Evolutionary conservation across 177 flowering plant species (phyloP).

Genomic region (Tripterygium wilfordii): DNA sequence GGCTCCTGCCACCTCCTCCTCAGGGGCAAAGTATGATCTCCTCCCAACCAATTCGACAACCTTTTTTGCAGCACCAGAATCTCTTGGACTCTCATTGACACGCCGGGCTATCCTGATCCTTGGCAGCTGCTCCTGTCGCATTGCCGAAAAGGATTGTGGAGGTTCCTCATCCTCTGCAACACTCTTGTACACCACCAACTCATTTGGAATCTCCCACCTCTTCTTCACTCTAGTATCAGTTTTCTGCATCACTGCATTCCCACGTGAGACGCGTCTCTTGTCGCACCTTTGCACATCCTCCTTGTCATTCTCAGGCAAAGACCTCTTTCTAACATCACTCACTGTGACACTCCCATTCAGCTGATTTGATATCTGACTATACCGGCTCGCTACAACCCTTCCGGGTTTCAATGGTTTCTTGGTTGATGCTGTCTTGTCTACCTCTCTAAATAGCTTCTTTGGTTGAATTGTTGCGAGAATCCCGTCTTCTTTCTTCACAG

Average conservation of each 20-base stretch:
- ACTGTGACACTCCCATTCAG: constrained; percentile 11
- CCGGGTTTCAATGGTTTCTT: constrained; percentile 53
- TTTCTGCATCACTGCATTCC: constrained; percentile 4
- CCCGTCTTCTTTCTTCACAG: constrained; percentile 43
- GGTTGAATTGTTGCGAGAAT: constrained; percentile 50
- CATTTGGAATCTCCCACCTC: constrained; percentile 58
- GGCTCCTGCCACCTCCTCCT: constrained; percentile 21
- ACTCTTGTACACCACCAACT: constrained; percentile 19
- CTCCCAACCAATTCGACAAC: constrained; percentile 64
- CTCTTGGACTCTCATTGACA: constrained; percentile 50
- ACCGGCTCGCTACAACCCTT: constrained; percentile 73
- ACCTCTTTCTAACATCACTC: constrained; percentile 40
- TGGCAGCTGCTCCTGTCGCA: constrained; percentile 44
- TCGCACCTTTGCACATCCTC: constrained; percentile 29
- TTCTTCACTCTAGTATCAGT: constrained; percentile 39
- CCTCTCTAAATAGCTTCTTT: constrained; percentile 60
- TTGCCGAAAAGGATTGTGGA: constrained; percentile 13
- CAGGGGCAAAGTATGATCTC: constrained; percentile 37
- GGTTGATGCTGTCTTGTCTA: constrained; percentile 26
- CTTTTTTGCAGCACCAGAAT: constrained; percentile 81
- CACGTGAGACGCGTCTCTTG: constrained; percentile 31
- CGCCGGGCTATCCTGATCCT: constrained; percentile 49
- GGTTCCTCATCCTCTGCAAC: constrained; percentile 12
- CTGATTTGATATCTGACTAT: constrained; percentile 28
- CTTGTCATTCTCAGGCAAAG: constrained; percentile 40